Percentiles rank a stretch among this genome's conserved stretches.
phyloP scores from a whole-genome alignment of 495 filamentous ascomycete genomes.

The Neurospora sublineolata region DNA sequence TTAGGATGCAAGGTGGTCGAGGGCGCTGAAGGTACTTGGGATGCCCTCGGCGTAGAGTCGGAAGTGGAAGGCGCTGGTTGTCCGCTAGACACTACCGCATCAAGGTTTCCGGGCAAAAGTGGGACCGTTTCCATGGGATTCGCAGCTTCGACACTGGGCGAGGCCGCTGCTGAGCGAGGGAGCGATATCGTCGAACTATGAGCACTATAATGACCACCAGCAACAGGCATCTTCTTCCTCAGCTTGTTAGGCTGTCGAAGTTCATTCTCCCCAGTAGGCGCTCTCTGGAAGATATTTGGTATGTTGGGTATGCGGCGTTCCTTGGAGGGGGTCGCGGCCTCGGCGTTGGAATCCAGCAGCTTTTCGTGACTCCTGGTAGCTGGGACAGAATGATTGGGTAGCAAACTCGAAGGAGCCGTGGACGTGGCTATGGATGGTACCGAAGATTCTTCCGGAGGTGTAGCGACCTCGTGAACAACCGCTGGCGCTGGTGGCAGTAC shows the following conservation, averaged over 20 bases:
- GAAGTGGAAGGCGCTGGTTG: conserved; percentile 18
- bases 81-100: conserved; percentile 9
- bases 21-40: conserved; percentile 16
- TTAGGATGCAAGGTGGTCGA: conserved; percentile 21
- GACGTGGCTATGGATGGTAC: conserved; percentile 2
- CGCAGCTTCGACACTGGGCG: conserved; percentile 24
- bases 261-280: conserved; percentile 49
- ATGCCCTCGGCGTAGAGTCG: conserved; percentile 24
- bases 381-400: conserved; percentile 6
- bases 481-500: conserved; percentile 10
- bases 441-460: conserved; percentile 11
- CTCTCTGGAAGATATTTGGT: conserved; percentile 56
- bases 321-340: conserved; percentile 50
- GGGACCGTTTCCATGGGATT: conserved; percentile 29
- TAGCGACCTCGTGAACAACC: conserved; percentile 18
- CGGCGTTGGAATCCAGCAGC: conserved; percentile 29
- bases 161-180: conserved; percentile 29
- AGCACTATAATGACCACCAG: conserved; percentile 66
- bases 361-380: conserved; percentile 39
- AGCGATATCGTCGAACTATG: conserved; percentile 77
- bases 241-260: conserved; percentile 72
- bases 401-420: conserved; percentile 6
- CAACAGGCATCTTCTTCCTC: conserved; percentile 66
- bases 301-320: conserved; percentile 58
- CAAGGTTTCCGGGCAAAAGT: conserved; percentile 14